A percentile compares a stretch with the other conserved stretches of the same genome.
These are phyloP conservation scores for Colletotrichum sp. DNA, from an alignment of 2,329 filamentous ascomycete genomes.

Conservation along the genomic window DNA sequence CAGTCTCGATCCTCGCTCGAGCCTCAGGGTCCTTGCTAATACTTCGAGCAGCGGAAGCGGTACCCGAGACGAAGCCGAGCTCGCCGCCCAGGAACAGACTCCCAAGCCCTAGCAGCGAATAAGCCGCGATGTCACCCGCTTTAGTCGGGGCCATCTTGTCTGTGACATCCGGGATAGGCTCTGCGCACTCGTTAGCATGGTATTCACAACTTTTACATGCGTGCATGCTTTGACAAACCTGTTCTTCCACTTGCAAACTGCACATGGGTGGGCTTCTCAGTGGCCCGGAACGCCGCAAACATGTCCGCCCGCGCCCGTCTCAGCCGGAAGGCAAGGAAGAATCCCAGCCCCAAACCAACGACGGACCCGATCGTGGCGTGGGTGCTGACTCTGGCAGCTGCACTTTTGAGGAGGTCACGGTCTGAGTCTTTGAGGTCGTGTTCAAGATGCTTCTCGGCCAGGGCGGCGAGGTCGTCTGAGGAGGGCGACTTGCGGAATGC, in stretches of 20 bases:
- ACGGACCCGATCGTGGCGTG: conserved; percentile 64
- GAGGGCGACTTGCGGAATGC: conserved; percentile 36
- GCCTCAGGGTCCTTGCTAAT: conserved; percentile 60
- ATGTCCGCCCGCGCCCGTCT: conserved; percentile 60
- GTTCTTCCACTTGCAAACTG: conserved; percentile 66
- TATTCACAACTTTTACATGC: too few species aligned
- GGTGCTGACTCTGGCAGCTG: conserved; percentile 58
- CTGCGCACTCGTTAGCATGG: conserved; percentile 33
- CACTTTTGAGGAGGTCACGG: conserved; percentile 60
- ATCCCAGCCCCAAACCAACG: conserved; percentile 63
- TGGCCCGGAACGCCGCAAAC: conserved; percentile 65
- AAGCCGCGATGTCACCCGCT: conserved; percentile 66
- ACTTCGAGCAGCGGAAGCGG: conserved; percentile 54
- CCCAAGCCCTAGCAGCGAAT: conserved; percentile 65
- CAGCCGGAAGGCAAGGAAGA: conserved; percentile 62
- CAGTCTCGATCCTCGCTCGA: conserved; percentile 63
- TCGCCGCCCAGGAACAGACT: conserved; percentile 71
- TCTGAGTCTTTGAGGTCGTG: conserved; percentile 60
- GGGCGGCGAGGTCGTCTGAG: conserved; percentile 53
- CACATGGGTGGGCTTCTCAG: conserved; percentile 66
- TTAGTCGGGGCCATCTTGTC: conserved; percentile 60
- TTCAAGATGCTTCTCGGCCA: conserved; percentile 64
- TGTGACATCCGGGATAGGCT: conserved; percentile 66
- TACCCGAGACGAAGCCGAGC: conserved; percentile 63
- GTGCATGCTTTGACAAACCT: conserved; percentile 39